These are phyloP conservation scores for Tuber umbilicatum DNA, from an alignment of 495 filamentous ascomycete genomes.

Conservation along the genomic window DNA sequence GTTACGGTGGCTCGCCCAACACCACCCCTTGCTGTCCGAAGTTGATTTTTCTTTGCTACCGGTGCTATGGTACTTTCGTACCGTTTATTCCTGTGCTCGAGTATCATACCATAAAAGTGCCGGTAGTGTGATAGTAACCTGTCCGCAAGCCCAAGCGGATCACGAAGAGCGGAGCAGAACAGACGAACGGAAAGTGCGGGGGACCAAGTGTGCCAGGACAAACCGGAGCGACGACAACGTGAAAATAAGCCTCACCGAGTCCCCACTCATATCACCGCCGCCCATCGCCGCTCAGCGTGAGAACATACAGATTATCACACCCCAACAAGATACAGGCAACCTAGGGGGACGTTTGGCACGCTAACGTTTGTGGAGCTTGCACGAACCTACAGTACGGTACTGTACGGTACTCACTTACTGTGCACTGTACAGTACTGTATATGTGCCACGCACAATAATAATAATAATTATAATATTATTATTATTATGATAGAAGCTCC, in stretches of 20 bases:
- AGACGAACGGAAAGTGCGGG: not conserved
- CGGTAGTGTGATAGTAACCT: not conserved
- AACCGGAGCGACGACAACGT: not conserved
- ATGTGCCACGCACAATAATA: too few relatives aligned
- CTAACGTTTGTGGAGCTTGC: too few relatives aligned
- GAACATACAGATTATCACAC: not conserved
- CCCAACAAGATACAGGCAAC: not conserved
- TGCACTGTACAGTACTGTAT: too few relatives aligned
- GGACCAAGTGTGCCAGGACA: not conserved
- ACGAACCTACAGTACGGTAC: too few relatives aligned
- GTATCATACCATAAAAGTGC: not conserved
- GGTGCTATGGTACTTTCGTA: not conserved
- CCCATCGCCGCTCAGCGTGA: not conserved
- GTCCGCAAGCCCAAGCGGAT: not conserved
- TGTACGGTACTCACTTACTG: too few relatives aligned
- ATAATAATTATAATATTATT: too few relatives aligned
- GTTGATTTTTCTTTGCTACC: not conserved
- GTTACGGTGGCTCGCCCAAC: not conserved
- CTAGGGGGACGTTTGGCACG: too few relatives aligned
- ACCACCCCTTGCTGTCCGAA: not conserved
- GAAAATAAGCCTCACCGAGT: not conserved
- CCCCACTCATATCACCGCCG: not conserved
- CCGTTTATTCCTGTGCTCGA: not conserved
- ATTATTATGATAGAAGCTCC: too few relatives aligned
- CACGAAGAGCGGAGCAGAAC: too few relatives aligned